Evolutionary conservation across 371 early-diverging fungal species (phyloP).

Genomic region (Syncephalastrum contaminatum): DNA sequence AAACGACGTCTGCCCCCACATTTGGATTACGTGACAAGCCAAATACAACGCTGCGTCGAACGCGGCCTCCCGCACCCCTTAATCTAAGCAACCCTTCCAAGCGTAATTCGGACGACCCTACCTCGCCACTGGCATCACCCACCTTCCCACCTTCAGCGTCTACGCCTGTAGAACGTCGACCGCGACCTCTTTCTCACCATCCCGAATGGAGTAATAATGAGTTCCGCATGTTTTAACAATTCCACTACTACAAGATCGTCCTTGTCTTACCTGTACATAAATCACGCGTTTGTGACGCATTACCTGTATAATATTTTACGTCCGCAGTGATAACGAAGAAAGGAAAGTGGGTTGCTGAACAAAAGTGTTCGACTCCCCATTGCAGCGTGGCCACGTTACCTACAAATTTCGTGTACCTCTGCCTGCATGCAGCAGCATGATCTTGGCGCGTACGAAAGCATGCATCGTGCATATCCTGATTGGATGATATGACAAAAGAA

Average conservation of each 20-base stretch:
- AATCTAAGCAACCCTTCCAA: not conserved
- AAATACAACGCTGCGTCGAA: not conserved
- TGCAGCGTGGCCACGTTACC: too few relatives aligned
- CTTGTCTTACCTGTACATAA: too few relatives aligned
- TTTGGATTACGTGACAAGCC: not conserved
- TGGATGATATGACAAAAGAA: too few relatives aligned
- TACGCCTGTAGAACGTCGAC: slow-evolving; percentile 2
- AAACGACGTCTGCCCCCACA: not conserved
- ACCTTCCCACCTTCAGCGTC: not conserved
- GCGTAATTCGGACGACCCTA: not conserved
- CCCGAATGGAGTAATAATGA: slow-evolving; percentile 21
- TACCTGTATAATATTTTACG: too few relatives aligned
- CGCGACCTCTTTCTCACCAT: slow-evolving; percentile 8
- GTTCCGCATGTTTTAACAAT: slow-evolving; percentile 18
- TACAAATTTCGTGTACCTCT: too few relatives aligned
- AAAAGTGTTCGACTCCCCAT: too few relatives aligned
- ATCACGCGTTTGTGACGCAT: too few relatives aligned
- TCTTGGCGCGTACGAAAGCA: too few relatives aligned
- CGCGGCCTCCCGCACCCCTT: not conserved
- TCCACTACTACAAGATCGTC: not conserved
- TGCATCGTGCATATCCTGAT: too few relatives aligned
- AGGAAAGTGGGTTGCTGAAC: too few relatives aligned
- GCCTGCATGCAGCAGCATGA: too few relatives aligned
- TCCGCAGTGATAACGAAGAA: too few relatives aligned
- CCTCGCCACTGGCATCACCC: not conserved